phyloP scores from a whole-genome alignment of 257 asterid species.

The Lycium barbarum region DNA sequence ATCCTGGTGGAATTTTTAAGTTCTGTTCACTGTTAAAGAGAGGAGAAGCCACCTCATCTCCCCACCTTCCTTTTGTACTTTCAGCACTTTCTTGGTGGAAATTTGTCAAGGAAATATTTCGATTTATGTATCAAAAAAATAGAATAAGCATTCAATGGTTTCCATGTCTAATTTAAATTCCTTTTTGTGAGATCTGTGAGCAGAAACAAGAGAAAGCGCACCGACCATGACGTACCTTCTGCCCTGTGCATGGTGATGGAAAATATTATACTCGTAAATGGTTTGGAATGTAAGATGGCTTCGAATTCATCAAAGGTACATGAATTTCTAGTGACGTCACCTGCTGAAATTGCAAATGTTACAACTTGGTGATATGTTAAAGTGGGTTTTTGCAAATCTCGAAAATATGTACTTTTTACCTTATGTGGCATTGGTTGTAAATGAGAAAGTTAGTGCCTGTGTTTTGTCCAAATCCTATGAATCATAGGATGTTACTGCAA shows the following conservation, averaged over 20 bases:
- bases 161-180: not conserved
- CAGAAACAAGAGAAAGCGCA: constrained; percentile 38
- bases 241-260: constrained; percentile 39
- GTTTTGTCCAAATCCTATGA: not conserved
- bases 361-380: not conserved
- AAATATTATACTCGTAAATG: constrained; percentile 35
- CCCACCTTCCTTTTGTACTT: not conserved
- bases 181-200: constrained; percentile 20
- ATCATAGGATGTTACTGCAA: not conserved
- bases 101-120: not conserved
- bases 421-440: not conserved
- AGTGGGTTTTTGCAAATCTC: not conserved
- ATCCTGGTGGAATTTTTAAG: constrained; percentile 3
- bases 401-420: constrained; percentile 2
- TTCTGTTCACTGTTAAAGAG: constrained; percentile 9
- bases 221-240: constrained; percentile 30
- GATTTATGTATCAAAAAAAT: not conserved
- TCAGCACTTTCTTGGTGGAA: not conserved
- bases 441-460: not conserved
- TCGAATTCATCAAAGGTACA: constrained; percentile 38
- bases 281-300: constrained; percentile 46
- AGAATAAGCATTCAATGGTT: not conserved
- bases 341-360: constrained; percentile 13
- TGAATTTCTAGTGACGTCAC: not conserved
- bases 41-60: constrained; percentile 10